Conservation (phyloP, 2,329 filamentous ascomycete genomes). For the Torrubiellomyces zombiae region DNA sequence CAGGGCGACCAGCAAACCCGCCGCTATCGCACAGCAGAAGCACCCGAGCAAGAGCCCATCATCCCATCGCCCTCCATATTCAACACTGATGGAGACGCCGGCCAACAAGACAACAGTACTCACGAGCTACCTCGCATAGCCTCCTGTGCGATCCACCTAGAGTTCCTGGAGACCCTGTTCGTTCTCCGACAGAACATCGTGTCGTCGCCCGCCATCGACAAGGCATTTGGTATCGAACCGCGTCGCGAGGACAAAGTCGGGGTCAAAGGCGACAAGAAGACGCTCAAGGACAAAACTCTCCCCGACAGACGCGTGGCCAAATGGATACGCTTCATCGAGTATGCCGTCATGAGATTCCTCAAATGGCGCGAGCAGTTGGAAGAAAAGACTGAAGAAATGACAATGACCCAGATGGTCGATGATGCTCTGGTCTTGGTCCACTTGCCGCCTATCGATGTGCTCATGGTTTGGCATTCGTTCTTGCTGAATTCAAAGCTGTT, state of each 20-base stretch:
- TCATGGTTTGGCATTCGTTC: conserved; percentile 21
- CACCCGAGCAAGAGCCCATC: conserved; percentile 1
- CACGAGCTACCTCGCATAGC: conserved; percentile 6
- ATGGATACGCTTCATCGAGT: conserved; percentile 12
- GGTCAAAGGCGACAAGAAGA: conserved; percentile 6
- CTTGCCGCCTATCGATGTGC: conserved; percentile 13
- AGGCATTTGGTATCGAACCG: conserved; percentile 6
- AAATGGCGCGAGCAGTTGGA: conserved; percentile 8
- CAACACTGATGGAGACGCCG: conserved; percentile 1
- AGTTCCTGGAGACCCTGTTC: conserved; percentile 40
- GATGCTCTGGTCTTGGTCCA: background rate
- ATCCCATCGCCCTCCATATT: conserved; percentile 3
- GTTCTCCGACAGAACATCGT: conserved; percentile 24
- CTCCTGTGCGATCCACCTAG: conserved; percentile 38
- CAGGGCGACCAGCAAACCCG: too few species aligned
- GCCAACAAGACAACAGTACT: background rate
- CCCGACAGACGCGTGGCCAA: conserved; percentile 8
- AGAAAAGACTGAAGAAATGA: background rate
- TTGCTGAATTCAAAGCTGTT: conserved; percentile 16
- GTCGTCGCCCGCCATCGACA: conserved; percentile 7
- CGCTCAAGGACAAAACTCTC: conserved; percentile 7
- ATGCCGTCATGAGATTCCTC: conserved; percentile 12
- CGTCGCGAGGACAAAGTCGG: conserved; percentile 6
- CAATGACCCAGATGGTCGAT: background rate
- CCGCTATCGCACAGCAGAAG: background rate